Conservation (phyloP, 768 basidiomycete species). For the Tremella yokohamensis region DNA sequence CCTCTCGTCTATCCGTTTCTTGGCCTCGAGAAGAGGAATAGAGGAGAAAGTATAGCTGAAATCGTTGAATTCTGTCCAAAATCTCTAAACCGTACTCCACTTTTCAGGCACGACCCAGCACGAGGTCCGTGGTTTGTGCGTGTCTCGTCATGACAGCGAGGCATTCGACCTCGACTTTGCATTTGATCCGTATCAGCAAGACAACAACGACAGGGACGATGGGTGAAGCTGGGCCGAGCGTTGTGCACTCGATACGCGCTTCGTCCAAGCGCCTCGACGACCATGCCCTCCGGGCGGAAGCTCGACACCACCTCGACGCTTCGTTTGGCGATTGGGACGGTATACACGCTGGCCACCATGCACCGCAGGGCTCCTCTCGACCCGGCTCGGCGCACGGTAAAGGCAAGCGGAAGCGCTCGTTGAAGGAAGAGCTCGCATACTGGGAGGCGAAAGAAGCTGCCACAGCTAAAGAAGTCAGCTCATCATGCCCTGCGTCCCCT, state of each 20-base stretch:
- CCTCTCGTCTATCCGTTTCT: too few relatives aligned
- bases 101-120: too few relatives aligned
- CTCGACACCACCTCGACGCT: slow-evolving; percentile 15
- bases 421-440: slow-evolving; percentile 39
- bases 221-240: too few relatives aligned
- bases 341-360: not conserved
- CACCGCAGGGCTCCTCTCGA: slow-evolving; percentile 1
- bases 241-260: not conserved
- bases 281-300: slow-evolving; percentile 5
- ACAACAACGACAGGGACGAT: too few relatives aligned
- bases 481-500: slow-evolving; percentile 1
- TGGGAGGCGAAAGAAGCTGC: slow-evolving; percentile 31
- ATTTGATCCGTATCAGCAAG: too few relatives aligned
- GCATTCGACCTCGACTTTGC: not conserved
- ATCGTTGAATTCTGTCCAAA: too few relatives aligned
- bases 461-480: slow-evolving; percentile 24
- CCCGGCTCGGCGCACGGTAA: too few relatives aligned
- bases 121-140: not conserved
- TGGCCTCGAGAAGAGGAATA: too few relatives aligned
- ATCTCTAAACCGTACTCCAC: too few relatives aligned
- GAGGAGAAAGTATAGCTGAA: too few relatives aligned
- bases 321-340: slow-evolving; percentile 13
- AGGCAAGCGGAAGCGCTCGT: slow-evolving; percentile 17
- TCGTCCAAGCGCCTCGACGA: not conserved
- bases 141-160: not conserved